Evolutionary conservation across 2,329 filamentous ascomycete species (phyloP), one percentile per base, ranked within the genome.

Genomic region (Aspergillus felis): DNA sequence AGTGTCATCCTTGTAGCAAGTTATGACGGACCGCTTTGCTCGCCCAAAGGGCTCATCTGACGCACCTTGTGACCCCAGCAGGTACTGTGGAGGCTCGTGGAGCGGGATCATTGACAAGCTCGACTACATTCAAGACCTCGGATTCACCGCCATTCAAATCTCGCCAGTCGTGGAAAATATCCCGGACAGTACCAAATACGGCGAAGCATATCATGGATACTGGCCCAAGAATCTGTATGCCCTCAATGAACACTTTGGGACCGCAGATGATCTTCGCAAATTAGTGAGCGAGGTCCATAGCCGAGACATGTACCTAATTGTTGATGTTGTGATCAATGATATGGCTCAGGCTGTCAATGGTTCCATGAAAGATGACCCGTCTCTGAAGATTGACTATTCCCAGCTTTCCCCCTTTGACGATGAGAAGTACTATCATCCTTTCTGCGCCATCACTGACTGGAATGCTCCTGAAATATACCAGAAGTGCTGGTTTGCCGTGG

Each of bases 21-120:
- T 81, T 41, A 70, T 86, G 63, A 84, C 83, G 3, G 83, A 85
- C 64, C 80, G 84, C 1, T 79, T 83, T 57, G 83, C 81, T 4
- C 78, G 78, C 8, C 77, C 71, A 2, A 73, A 76, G 60, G 79
- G 78, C 24, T 77, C 73, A 12, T 8, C 54, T 46, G 48, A 58
- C n/a, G 27, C 51, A 3, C 25, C 59, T 1, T 64, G 60, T 48
- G 54, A 62, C 49, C 51, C 52, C 7, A 57, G 38, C 28, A 67
- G 69, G 27, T 87, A 86, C 70, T 88, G 86, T 62, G 84, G 84
- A 44, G 86, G 86, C 17, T 84, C 82, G 0, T 88, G 82, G 66
- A 71, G 76, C 53, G 86, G 86, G 6, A 76, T 88, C 29, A 77
- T 81, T 62, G 78, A 82, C 58, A 57, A 78, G 51, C 66, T 80